Conservation (phyloP, 2,329 filamentous ascomycete species). For the Ophiosphaerella korrae region DNA sequence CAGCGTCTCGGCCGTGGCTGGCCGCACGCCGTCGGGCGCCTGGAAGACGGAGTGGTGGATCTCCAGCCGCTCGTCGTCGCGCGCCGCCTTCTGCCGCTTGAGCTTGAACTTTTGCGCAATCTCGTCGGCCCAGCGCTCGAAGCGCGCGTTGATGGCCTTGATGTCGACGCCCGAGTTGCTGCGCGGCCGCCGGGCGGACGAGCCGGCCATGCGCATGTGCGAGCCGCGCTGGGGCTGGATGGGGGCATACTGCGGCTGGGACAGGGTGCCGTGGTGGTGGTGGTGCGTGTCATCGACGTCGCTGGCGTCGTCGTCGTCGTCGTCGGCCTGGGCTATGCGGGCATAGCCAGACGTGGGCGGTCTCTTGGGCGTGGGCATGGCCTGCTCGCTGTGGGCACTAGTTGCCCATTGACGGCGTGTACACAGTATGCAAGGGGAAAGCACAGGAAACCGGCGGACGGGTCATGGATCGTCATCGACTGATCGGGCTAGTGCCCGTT, state of each 20-base stretch:
- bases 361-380: conserved; percentile 42
- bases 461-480: conserved; percentile 6
- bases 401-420: too few relatives aligned
- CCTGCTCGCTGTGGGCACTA: neutral
- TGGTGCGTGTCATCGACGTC: conserved; percentile 48
- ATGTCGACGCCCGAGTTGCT: conserved; percentile 93
- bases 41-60: conserved; percentile 98
- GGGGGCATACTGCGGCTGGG: conserved; percentile 51
- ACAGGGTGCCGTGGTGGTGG: conserved; percentile 43
- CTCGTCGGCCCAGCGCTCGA: conserved; percentile 97
- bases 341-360: conserved; percentile 58
- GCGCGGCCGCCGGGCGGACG: conserved; percentile 56
- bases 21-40: conserved; percentile 82
- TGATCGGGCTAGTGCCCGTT: conserved; percentile 16
- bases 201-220: conserved; percentile 49
- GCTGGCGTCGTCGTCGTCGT: conserved; percentile 53
- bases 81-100: conserved; percentile 72
- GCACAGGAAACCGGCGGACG: too few relatives aligned
- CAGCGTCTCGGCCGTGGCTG: conserved; percentile 75
- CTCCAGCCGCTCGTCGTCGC: conserved; percentile 81
- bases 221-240: conserved; percentile 53
- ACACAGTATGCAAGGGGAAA: too few relatives aligned
- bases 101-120: conserved; percentile 98
- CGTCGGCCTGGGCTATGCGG: conserved; percentile 58
- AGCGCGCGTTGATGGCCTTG: conserved; percentile 93